Percentiles rank a stretch among this genome's conserved stretches.
phyloP scores from a whole-genome alignment of 805 yeast species.

The Candida wancherniae region DNA sequence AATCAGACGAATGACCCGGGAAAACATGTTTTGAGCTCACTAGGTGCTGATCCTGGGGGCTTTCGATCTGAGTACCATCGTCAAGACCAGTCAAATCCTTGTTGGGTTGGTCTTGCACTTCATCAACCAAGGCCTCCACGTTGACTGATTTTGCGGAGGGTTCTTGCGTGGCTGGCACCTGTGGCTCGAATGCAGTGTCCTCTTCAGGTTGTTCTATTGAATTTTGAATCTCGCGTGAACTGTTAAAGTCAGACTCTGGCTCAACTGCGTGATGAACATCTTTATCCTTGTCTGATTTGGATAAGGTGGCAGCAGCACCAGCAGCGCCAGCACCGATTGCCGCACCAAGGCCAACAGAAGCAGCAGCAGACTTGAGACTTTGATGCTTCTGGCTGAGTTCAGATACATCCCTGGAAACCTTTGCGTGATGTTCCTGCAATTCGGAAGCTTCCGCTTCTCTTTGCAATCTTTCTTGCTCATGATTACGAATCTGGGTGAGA shows the following conservation, averaged over 20 bases:
- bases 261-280: too few species aligned
- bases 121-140: constrained; percentile 16
- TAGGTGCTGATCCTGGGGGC: too few species aligned
- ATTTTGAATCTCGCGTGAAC: too few species aligned
- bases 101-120: constrained; percentile 24
- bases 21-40: too few species aligned
- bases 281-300: too few species aligned
- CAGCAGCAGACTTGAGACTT: constrained; percentile 5
- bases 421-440: constrained; percentile 6
- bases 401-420: constrained; percentile 1
- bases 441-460: constrained; percentile 7
- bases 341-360: constrained; percentile 6
- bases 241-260: too few species aligned
- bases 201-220: too few species aligned
- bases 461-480: constrained; percentile 14
- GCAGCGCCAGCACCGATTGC: constrained; percentile 7
- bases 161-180: too few species aligned
- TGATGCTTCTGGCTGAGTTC: constrained; percentile 8
- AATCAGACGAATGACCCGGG: too few species aligned
- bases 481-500: constrained; percentile 20
- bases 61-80: too few species aligned
- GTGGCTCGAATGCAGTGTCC: too few species aligned
- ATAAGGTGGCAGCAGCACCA: too few species aligned
- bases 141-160: background rate
- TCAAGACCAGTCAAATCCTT: constrained; percentile 26